phyloP scores from a whole-genome alignment of 352 stramenopile genomes.

The Phytophthora aleatoria region DNA sequence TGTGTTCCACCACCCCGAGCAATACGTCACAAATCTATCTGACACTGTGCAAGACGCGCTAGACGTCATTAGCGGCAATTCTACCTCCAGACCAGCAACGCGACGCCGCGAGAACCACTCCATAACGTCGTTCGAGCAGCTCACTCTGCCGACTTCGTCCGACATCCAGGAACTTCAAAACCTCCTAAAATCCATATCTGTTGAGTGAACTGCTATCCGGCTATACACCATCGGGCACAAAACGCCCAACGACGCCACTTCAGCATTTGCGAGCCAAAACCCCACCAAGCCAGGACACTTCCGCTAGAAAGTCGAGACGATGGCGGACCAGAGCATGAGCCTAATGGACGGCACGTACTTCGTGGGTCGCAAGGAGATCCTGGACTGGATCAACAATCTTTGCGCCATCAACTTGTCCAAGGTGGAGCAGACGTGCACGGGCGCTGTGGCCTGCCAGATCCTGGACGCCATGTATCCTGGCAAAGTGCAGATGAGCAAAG shows the following conservation, averaged over 20 bases:
- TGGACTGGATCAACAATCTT: slow-evolving; percentile 99
- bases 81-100: slow-evolving; percentile 5
- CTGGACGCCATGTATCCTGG: slow-evolving; percentile 95
- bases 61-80: neutral
- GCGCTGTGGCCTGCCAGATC: slow-evolving; percentile 97
- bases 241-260: slow-evolving; percentile 19
- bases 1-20: slow-evolving; percentile 17
- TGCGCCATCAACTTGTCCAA: slow-evolving; percentile 95
- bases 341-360: slow-evolving; percentile 98
- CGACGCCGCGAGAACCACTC: slow-evolving; percentile 12
- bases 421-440: slow-evolving; percentile 97
- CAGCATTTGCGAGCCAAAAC: slow-evolving; percentile 18
- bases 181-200: neutral
- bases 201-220: slow-evolving; percentile 9
- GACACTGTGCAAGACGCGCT: slow-evolving; percentile 7
- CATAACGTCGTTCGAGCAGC: slow-evolving; percentile 13
- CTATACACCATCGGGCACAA: slow-evolving; percentile 12
- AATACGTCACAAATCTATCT: slow-evolving; percentile 4
- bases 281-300: neutral
- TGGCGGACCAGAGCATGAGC: slow-evolving; percentile 90
- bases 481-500: slow-evolving; percentile 96
- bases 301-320: slow-evolving; percentile 18
- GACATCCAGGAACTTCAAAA: neutral
- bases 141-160: slow-evolving; percentile 4
- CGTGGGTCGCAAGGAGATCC: slow-evolving; percentile 96